Conservation (phyloP, 768 basidiomycete species). For the Boletus sensibilis region DNA sequence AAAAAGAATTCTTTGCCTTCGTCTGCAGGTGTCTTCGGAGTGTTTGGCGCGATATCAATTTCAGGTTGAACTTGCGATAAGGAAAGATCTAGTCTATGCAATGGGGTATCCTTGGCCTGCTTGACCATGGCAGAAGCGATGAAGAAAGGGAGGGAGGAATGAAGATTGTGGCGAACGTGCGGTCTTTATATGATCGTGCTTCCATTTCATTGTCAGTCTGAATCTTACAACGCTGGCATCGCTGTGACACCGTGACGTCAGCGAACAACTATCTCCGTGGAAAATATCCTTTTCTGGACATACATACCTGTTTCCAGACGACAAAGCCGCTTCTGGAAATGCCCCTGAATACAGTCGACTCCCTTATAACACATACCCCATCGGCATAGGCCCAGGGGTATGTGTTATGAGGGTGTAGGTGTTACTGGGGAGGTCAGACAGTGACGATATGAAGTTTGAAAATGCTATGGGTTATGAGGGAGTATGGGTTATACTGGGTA, state of each 20-base stretch:
- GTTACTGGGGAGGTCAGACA: too few relatives aligned
- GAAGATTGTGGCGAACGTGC: conserved; percentile 1
- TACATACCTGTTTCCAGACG: neutral
- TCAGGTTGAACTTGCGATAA: conserved; percentile 13
- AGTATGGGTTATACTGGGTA: too few relatives aligned
- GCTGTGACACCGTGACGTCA: conserved; percentile 25
- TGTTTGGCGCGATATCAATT: conserved; percentile 34
- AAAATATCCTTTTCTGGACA: conserved; percentile 3
- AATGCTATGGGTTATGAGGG: too few relatives aligned
- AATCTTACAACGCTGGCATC: neutral
- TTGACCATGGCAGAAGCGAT: conserved; percentile 15
- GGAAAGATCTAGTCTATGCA: conserved; percentile 14
- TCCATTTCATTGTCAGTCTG: conserved; percentile 14
- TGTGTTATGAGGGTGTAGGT: too few relatives aligned
- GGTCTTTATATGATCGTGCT: conserved; percentile 10
- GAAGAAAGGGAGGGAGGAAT: neutral
- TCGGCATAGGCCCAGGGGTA: too few relatives aligned
- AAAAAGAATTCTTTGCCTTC: conserved; percentile 90
- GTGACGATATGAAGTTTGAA: too few relatives aligned
- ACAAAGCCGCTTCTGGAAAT: neutral
- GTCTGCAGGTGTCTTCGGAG: conserved; percentile 89
- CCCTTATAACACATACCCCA: too few relatives aligned
- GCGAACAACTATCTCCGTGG: neutral
- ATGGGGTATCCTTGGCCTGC: neutral
- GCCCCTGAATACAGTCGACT: too few relatives aligned